A percentile compares a stretch with the other conserved stretches of the same genome.
Evolutionary conservation across 2,329 filamentous ascomycete species (phyloP).

Genomic region (Hortaea werneckii): DNA sequence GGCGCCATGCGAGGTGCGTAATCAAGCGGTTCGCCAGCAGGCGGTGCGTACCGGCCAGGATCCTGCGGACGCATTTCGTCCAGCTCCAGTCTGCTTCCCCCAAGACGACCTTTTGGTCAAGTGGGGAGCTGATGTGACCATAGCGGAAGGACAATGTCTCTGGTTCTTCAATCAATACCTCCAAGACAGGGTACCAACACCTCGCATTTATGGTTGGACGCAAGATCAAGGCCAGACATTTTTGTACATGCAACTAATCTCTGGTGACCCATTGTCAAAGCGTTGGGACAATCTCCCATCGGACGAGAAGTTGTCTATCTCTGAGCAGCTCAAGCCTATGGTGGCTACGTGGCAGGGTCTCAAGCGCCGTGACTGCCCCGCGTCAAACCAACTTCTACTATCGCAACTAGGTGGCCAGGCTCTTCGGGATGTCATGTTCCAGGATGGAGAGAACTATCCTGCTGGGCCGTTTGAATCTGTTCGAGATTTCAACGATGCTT

Average conservation of each 20-base stretch:
- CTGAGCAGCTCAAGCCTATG: neutral
- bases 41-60: neutral
- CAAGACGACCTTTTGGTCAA: neutral
- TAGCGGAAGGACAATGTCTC: neutral
- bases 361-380: neutral
- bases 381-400: neutral
- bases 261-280: neutral
- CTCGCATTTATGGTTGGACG: constrained; percentile 1
- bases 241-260: constrained; percentile 3
- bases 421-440: neutral
- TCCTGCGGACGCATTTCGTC: neutral
- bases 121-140: neutral
- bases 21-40: neutral
- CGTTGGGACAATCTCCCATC: neutral
- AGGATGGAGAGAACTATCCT: neutral
- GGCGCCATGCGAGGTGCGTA: neutral
- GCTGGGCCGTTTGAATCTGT: neutral
- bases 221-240: neutral
- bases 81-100: neutral
- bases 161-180: neutral
- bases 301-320: neutral
- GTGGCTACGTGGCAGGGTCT: neutral
- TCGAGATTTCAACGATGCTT: neutral
- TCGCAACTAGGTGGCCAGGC: neutral
- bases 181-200: neutral